Base-by-base conservation (phyloP, 306 rosid species). In the Abrus pulchellus region DNA sequence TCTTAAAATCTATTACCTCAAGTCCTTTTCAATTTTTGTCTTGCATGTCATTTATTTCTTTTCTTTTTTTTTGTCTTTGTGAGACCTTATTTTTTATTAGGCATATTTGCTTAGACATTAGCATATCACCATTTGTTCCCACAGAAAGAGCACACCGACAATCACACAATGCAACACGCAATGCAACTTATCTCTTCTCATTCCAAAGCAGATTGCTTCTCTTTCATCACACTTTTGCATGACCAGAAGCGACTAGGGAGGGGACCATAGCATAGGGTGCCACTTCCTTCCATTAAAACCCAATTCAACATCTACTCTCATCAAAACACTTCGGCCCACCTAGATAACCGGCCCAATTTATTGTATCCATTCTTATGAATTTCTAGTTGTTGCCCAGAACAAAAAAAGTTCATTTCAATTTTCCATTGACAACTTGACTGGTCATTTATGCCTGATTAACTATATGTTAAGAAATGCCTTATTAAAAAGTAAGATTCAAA, bases 1-100 rank as follows among this genome's bases (percentile, higher is more conserved):
- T 67, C 61, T 69, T 55, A 7, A 80, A 80, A 80, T 80, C 36
- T 5, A 27, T 32, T 50, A 75, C 28, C 88, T 80, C 61, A 5
- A 43, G 85, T 89, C 93, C 33, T 75, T 87, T 67, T 85, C 88
- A 79, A 6, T 60, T 68, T 20, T 67, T 79, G 86, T 80, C 78
- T 71, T 43, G 55, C 74, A 8, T 72, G 38, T 71, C n/a, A 11
- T 60, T 20, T 20, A 20, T 20, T 20, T n/a, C n/a, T n/a, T n/a
- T 20, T 20, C 0, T 20, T 13, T 76, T 9, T 54, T 44, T 72
- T 62, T 50, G 63, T 38, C 13, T 28, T 12, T 32, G 4, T 48
- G 43, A 38, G 36, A 44, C 28, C 29, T 33, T 56, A 8, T 55
- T 12, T 80, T 62, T 28, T 14, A 20, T 61, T 66, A 5, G 40